These are phyloP conservation scores for Chrysopogon serrulatus DNA, from an alignment of 176 grass and related monocot species.

Conservation along the genomic window DNA sequence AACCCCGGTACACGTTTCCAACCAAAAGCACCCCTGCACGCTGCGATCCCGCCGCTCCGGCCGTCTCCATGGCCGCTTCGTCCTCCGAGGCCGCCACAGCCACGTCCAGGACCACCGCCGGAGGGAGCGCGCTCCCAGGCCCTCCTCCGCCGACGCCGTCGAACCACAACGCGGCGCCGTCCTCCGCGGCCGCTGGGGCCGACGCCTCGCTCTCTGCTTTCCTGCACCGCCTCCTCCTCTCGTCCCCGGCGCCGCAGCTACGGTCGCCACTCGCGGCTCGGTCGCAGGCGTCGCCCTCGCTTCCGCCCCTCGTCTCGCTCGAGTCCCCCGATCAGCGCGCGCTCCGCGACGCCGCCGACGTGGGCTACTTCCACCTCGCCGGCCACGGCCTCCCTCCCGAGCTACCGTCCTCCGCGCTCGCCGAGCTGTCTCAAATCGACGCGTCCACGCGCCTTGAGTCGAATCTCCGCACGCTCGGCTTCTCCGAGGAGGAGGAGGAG, in stretches of 20 bases:
- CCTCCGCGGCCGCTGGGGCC: background rate
- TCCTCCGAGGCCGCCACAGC: conserved; percentile 1
- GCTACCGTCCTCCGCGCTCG: conserved; percentile 42
- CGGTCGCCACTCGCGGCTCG: background rate
- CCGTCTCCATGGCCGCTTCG: conserved; percentile 33
- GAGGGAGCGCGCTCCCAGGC: conserved; percentile 15
- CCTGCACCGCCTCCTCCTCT: conserved; percentile 46
- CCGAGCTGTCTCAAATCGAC: conserved; percentile 22
- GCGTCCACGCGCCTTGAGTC: background rate
- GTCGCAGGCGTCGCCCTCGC: background rate
- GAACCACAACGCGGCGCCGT: conserved; percentile 26
- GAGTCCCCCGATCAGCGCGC: background rate
- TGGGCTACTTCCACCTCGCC: conserved; percentile 76
- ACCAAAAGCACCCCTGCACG: background rate
- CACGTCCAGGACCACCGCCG: background rate
- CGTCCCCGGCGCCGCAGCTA: conserved; percentile 4
- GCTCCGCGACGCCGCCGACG: conserved; percentile 37
- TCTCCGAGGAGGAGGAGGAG: conserved; percentile 27
- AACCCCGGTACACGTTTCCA: background rate
- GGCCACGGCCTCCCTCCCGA: conserved; percentile 43
- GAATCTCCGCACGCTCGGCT: conserved; percentile 32
- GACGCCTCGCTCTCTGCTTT: conserved; percentile 51
- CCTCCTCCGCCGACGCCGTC: conserved; percentile 66
- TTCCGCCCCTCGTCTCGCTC: conserved; percentile 41
- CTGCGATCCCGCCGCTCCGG: background rate